A percentile compares a stretch with the other conserved stretches of the same genome.
These are phyloP conservation scores for Umbelopsis vinacea DNA, from an alignment of 192 early-diverging fungal species.

Conservation along the genomic window DNA sequence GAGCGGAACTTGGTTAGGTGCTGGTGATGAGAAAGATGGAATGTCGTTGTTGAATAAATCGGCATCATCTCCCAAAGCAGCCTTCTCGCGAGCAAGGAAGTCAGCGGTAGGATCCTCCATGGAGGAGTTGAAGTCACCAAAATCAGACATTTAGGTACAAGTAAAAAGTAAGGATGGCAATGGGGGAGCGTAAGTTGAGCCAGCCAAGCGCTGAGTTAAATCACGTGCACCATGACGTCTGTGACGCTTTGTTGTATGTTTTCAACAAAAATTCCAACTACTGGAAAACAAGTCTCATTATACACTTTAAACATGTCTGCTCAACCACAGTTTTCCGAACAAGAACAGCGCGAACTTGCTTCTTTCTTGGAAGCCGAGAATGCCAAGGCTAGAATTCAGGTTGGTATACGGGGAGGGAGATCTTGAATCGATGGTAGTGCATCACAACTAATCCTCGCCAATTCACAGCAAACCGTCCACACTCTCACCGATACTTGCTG, in stretches of 20 bases:
- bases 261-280: neutral
- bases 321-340: constrained; percentile 43
- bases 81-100: constrained; percentile 79
- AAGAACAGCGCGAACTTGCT: constrained; percentile 46
- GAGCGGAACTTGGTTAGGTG: constrained; percentile 20
- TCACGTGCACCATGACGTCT: constrained; percentile 22
- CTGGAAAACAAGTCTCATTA: neutral
- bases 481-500: constrained; percentile 57
- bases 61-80: constrained; percentile 71
- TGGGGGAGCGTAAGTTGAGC: too few species aligned
- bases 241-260: neutral
- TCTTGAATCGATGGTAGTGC: neutral
- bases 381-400: constrained; percentile 48
- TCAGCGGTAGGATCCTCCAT: constrained; percentile 71
- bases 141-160: constrained; percentile 42
- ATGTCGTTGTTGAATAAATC: constrained; percentile 55
- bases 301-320: constrained; percentile 26
- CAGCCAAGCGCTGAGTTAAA: neutral
- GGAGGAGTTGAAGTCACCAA: constrained; percentile 44
- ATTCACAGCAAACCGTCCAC: constrained; percentile 38
- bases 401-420: neutral
- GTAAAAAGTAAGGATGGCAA: neutral
- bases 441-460: neutral
- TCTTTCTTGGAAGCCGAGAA: constrained; percentile 47
- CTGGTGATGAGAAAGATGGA: constrained; percentile 8